Conservation (phyloP, 805 yeast species). For the Pichia paraexigua region DNA sequence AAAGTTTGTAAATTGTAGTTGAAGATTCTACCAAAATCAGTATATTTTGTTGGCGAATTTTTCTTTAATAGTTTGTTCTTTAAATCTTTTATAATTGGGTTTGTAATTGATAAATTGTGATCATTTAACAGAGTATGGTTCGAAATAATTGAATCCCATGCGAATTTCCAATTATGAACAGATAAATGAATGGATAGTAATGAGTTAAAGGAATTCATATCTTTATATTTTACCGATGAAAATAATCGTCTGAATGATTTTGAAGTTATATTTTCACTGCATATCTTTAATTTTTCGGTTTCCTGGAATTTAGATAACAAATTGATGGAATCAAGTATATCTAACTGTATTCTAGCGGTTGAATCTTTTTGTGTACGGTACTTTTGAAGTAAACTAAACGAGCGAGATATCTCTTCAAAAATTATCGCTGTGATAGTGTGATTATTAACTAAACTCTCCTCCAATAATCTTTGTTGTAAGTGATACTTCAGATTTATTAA, state of each 20-base stretch:
- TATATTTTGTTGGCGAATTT: neutral
- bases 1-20: neutral
- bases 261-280: constrained; percentile 4
- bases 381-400: constrained; percentile 1
- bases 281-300: constrained; percentile 15
- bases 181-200: constrained; percentile 14
- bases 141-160: neutral
- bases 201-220: constrained; percentile 18
- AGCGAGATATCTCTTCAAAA: neutral
- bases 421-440: neutral
- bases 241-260: constrained; percentile 13
- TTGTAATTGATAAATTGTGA: neutral
- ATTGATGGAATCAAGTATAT: neutral
- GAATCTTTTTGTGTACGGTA: neutral
- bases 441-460: neutral
- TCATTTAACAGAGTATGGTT: neutral
- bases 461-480: neutral
- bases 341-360: neutral
- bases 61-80: neutral
- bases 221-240: constrained; percentile 5
- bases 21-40: neutral
- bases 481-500: neutral
- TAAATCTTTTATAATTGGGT: neutral
- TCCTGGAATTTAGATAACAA: constrained; percentile 11
- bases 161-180: constrained; percentile 6